Percentiles rank a stretch among this genome's conserved stretches.
phyloP scores from a whole-genome alignment of 2,329 filamentous ascomycete genomes.

The Cercospora sp. region DNA sequence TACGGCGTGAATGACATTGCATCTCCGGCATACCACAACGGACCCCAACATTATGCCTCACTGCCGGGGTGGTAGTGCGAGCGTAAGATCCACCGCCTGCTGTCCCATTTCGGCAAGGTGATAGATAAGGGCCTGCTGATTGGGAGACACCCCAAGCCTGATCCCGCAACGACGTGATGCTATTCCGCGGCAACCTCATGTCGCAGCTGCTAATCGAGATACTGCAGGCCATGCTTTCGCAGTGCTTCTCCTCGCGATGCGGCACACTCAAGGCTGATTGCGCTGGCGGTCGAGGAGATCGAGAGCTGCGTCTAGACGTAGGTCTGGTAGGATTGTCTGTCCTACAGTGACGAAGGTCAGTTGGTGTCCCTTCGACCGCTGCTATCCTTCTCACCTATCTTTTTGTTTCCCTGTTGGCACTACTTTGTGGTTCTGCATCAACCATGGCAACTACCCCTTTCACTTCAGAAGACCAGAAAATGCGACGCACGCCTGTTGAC shows the following conservation, averaged over 20 bases:
- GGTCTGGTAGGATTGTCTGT: not conserved
- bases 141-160: not conserved
- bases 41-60: not conserved
- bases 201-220: slow-evolving; percentile 6
- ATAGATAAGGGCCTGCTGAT: slow-evolving; percentile 19
- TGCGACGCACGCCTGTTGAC: slow-evolving; percentile 29
- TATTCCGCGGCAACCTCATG: slow-evolving; percentile 19
- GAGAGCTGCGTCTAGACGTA: not conserved
- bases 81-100: slow-evolving; percentile 3
- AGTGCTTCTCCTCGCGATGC: slow-evolving; percentile 21
- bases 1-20: not conserved
- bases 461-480: slow-evolving; percentile 23
- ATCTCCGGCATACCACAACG: slow-evolving; percentile 14
- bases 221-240: slow-evolving; percentile 10
- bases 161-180: slow-evolving; percentile 11
- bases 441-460: slow-evolving; percentile 15
- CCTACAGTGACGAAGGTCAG: not conserved
- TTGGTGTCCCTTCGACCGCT: not conserved
- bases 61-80: not conserved
- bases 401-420: not conserved
- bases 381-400: not conserved
- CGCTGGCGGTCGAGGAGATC: not conserved
- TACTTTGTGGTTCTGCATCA: not conserved
- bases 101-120: slow-evolving; percentile 3
- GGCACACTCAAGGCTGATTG: not conserved